Base-by-base conservation (phyloP, 1,139 yeast species). In the Geotrichum restrictum region DNA sequence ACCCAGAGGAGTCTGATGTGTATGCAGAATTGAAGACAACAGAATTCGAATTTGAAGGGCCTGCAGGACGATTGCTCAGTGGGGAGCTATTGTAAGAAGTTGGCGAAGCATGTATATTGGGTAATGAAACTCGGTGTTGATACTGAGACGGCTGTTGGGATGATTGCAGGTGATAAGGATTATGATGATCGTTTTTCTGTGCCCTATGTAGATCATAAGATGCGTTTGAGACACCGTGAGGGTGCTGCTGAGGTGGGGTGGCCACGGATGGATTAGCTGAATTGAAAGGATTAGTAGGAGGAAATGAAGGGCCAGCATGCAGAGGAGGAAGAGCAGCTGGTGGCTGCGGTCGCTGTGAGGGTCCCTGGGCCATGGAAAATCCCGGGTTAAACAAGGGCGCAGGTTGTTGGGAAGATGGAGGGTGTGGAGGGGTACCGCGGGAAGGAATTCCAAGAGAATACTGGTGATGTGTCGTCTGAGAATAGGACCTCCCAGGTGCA, bases 21-120 rank as follows among this genome's bases (percentile, higher is more conserved):
- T 64, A 65, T 8, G 69, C 66, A 2, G 68, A 54, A 49, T 65
- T 65, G 55, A 65, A 65, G 8, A 64, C 60, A 8, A 63, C 58
- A 40, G 51, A 49, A 42, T 39, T 14, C 40, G 53, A 41, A 48
- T 39, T 14, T 44, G 53, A 41, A 48, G 56, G 14, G 37, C 53
- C 18, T 47, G 56, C 10, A 13, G 59, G 55, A 2, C 59, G 45
- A 27, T 13, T 48, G 54, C 51, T 37, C 51, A 54, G 22, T 7
- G 49, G 41, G 8, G 46, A 46, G 38, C 48, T 37, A 38, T 43
- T 29, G 27, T 27, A 21, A 11, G 45, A 40, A 33, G 24, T 27
- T 19, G 50, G 39, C 91, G 71, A 98, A 93, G 65, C 85, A 27
- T 51, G 49, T 14, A 46, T n/a, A 36, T 48, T 48, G 10, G 51